phyloP scores from a whole-genome alignment of 192 early-diverging fungal species.

The Blastocladiella britannica region DNA sequence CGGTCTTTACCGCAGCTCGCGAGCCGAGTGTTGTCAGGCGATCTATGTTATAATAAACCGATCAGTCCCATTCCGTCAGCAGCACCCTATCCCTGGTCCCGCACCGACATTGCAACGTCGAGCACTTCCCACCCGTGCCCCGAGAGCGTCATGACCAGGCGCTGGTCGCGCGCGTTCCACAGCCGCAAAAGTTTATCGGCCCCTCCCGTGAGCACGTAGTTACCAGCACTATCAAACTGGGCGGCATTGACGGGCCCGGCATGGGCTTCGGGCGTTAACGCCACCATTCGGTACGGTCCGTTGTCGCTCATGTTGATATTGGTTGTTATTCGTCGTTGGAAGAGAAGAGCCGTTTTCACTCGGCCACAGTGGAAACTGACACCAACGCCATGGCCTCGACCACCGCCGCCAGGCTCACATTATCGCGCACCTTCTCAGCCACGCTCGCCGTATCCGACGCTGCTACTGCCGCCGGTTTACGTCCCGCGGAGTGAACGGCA shows the following conservation, averaged over 20 bases:
- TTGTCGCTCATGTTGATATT: no score
- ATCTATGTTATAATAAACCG: conserved; percentile 8
- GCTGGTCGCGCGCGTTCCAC: conserved; percentile 26
- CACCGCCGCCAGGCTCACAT: no score
- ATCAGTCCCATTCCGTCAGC: conserved; percentile 1
- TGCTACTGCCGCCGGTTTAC: no score
- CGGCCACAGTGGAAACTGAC: no score
- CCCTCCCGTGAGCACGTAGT: conserved; percentile 66
- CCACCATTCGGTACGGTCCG: no score
- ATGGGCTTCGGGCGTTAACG: conserved; percentile 37
- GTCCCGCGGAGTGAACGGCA: no score
- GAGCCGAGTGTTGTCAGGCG: conserved; percentile 40
- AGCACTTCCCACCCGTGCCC: conserved; percentile 75
- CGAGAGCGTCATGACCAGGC: conserved; percentile 53
- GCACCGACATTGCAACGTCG: conserved; percentile 37
- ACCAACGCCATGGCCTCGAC: no score
- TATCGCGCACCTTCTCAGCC: no score
- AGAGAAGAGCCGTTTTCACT: no score
- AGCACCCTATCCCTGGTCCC: background rate
- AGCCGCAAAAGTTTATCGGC: conserved; percentile 48
- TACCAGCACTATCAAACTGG: conserved; percentile 45
- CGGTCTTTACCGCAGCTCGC: conserved; percentile 66
- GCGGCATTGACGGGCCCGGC: conserved; percentile 44
- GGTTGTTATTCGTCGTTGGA: no score
- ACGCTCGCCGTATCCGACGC: no score